A percentile compares a stretch with the other conserved stretches of the same genome.
These are phyloP conservation scores for Truncatella angustata DNA, from an alignment of 2,329 filamentous ascomycete species.

Conservation along the genomic window DNA sequence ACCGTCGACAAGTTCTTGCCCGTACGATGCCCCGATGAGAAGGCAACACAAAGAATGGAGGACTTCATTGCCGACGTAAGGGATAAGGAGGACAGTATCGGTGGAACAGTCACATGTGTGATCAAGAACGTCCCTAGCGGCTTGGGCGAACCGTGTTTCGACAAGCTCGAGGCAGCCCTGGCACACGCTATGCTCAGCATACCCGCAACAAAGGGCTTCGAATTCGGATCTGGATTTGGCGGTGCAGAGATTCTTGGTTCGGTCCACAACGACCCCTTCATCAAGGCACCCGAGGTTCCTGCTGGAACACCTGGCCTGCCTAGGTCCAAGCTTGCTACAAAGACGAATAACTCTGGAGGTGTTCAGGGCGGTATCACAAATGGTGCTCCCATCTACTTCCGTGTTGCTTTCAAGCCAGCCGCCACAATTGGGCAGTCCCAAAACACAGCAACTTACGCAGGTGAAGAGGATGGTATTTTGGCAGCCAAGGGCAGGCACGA, in stretches of 20 bases:
- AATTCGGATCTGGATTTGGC: constrained; percentile 89
- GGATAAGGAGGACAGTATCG: constrained; percentile 82
- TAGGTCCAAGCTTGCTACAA: constrained; percentile 70
- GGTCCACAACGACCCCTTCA: constrained; percentile 88
- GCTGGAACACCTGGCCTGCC: constrained; percentile 46
- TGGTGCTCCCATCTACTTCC: constrained; percentile 91
- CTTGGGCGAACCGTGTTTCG: constrained; percentile 90
- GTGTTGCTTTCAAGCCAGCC: constrained; percentile 90
- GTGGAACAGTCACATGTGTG: constrained; percentile 91
- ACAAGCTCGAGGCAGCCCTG: constrained; percentile 89
- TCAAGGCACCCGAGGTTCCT: constrained; percentile 50
- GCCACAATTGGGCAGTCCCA: constrained; percentile 92
- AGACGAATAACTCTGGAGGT: constrained; percentile 92
- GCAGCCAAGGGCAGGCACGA: constrained; percentile 94
- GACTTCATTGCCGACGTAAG: constrained; percentile 74
- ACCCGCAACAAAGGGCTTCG: constrained; percentile 92
- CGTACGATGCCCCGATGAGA: constrained; percentile 77
- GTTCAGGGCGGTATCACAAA: constrained; percentile 96
- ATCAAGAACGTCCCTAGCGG: constrained; percentile 83
- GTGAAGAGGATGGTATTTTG: constrained; percentile 66
- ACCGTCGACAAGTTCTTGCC: constrained; percentile 83
- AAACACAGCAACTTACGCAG: constrained; percentile 77
- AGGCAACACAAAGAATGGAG: constrained; percentile 69
- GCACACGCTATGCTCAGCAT: constrained; percentile 95
- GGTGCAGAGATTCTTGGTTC: constrained; percentile 85